Evolutionary conservation across 2,329 filamentous ascomycete genomes (phyloP).

Genomic region (Botryotinia convoluta): DNA sequence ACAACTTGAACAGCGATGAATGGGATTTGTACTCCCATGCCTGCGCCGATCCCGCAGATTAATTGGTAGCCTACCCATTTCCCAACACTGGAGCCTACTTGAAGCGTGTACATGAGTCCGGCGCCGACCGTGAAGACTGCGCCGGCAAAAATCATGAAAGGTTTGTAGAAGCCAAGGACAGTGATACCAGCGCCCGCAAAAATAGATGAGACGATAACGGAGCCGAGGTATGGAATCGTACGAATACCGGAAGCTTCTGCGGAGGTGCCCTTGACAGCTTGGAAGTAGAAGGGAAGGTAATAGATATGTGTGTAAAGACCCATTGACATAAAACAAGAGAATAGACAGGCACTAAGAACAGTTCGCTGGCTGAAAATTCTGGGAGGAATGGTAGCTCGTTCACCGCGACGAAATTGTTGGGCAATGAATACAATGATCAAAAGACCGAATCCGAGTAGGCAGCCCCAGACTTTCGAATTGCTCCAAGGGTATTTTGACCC

Average conservation of each 20-base stretch:
- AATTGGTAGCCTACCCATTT: constrained; percentile 56
- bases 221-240: constrained; percentile 45
- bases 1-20: constrained; percentile 52
- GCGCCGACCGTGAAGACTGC: constrained; percentile 45
- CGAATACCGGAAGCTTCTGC: constrained; percentile 43
- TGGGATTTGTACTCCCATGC: constrained; percentile 47
- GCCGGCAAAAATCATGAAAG: constrained; percentile 47
- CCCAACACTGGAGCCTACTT: constrained; percentile 44
- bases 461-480: constrained; percentile 44
- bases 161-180: constrained; percentile 44
- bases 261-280: constrained; percentile 45
- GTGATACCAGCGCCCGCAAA: constrained; percentile 43
- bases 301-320: constrained; percentile 41
- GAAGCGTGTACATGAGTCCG: constrained; percentile 44
- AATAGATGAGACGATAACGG: constrained; percentile 45
- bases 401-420: constrained; percentile 45
- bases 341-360: constrained; percentile 39
- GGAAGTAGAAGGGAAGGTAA: constrained; percentile 52
- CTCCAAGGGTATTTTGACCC: constrained; percentile 47
- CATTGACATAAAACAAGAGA: constrained; percentile 40
- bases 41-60: constrained; percentile 48
- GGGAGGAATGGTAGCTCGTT: constrained; percentile 50
- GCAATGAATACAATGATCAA: constrained; percentile 41
- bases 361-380: constrained; percentile 44
- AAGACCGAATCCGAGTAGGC: constrained; percentile 42